Evolutionary conservation across 1,139 yeast genomes (phyloP).

Genomic region (Candida sojae): DNA sequence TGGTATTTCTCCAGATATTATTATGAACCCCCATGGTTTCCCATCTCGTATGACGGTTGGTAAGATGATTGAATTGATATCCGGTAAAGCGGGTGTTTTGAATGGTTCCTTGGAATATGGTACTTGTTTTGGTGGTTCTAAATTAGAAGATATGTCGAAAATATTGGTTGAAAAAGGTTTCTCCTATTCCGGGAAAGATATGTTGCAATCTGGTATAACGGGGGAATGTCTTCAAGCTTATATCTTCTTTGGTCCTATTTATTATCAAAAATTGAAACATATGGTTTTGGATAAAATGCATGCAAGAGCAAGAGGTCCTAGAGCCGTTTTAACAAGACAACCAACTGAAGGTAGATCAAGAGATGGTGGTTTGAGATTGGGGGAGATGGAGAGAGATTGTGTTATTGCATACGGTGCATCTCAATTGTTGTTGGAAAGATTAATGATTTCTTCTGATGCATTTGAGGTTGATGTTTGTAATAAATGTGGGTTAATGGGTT

Average conservation of each 20-base stretch:
- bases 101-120: constrained; percentile 93
- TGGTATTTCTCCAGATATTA: constrained; percentile 91
- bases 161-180: constrained; percentile 89
- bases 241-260: constrained; percentile 97
- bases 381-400: constrained; percentile 99
- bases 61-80: constrained; percentile 92
- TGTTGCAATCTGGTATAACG: constrained; percentile 97
- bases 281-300: constrained; percentile 99
- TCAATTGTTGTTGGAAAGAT: constrained; percentile 86
- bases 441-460: constrained; percentile 97
- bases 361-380: constrained; percentile 98
- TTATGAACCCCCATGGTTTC: constrained; percentile 99
- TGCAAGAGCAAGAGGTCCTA: constrained; percentile 98
- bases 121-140: constrained; percentile 97
- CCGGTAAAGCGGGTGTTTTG: constrained; percentile 97
- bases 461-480: constrained; percentile 96
- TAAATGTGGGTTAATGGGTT: constrained; percentile 97
- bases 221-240: constrained; percentile 98
- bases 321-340: constrained; percentile 96
- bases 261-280: constrained; percentile 96
- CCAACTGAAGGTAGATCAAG: constrained; percentile 99
- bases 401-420: constrained; percentile 99
- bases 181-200: constrained; percentile 94
- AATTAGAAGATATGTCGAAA: constrained; percentile 93
- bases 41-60: constrained; percentile 99